Conservation (phyloP, 2,329 filamentous ascomycete genomes). For the Cytospora mali region DNA sequence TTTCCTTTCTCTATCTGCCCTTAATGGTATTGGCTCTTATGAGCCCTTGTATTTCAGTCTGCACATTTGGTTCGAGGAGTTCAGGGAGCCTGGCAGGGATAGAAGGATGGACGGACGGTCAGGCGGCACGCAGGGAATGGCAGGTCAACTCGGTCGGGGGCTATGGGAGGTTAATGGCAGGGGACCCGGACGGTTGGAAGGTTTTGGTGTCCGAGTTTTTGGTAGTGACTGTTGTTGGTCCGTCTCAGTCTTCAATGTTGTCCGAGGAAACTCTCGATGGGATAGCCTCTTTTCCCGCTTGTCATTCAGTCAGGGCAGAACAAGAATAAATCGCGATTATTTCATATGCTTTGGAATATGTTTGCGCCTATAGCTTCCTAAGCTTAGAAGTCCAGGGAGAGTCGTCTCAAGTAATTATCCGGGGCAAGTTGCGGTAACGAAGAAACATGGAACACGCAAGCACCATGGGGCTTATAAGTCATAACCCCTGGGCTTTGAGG, state of each 20-base stretch:
- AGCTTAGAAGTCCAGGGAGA: no score
- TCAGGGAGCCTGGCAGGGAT: slow-evolving; percentile 18
- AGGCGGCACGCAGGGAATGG: neutral
- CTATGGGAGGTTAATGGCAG: neutral
- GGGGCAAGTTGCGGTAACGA: neutral
- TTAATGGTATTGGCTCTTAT: slow-evolving; percentile 16
- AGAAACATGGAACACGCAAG: neutral
- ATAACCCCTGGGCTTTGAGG: neutral
- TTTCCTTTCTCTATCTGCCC: neutral
- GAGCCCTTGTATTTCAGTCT: slow-evolving; percentile 24
- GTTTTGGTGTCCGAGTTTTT: neutral
- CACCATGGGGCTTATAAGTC: no score
- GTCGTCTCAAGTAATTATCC: no score
- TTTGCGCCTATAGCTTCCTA: neutral
- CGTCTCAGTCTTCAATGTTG: neutral
- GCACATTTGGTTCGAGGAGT: slow-evolving; percentile 25
- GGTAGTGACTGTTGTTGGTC: neutral
- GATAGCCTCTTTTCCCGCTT: neutral
- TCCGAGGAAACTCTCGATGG: neutral
- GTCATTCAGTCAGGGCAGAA: neutral
- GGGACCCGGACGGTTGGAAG: slow-evolving; percentile 1
- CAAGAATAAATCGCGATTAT: slow-evolving; percentile 1
- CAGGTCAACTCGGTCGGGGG: neutral
- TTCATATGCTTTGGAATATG: neutral
- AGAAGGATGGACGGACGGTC: slow-evolving; percentile 3